Conservation (phyloP, 2,329 filamentous ascomycete species). For the Verticillium isaacii region DNA sequence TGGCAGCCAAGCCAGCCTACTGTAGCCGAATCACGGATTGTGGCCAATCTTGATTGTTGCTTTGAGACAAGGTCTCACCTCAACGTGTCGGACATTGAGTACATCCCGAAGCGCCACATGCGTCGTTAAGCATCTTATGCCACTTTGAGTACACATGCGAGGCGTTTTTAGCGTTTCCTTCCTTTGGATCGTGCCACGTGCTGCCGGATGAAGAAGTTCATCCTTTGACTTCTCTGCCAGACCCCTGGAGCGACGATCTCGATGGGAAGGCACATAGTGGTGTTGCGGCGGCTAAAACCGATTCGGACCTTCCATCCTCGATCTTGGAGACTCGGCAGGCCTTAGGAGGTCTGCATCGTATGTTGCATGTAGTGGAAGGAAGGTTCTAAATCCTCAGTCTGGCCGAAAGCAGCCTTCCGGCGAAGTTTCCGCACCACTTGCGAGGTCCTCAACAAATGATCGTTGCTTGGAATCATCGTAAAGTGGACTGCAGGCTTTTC, state of each 20-base stretch:
- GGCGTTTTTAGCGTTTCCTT: neutral
- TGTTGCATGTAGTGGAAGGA: neutral
- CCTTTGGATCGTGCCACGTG: neutral
- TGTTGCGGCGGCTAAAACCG: neutral
- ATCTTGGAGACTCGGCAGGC: neutral
- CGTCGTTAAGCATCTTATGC: neutral
- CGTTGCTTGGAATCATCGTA: neutral
- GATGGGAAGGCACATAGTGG: neutral
- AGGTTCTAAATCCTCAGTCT: neutral
- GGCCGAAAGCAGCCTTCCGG: neutral
- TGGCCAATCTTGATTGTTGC: neutral
- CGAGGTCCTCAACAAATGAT: neutral
- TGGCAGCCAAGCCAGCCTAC: neutral
- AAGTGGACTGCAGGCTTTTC: neutral
- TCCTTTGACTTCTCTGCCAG: neutral
- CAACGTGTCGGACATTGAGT: neutral
- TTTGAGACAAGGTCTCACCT: neutral
- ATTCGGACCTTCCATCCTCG: neutral
- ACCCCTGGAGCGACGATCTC: neutral
- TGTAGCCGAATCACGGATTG: neutral
- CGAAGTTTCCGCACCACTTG: neutral
- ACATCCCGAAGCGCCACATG: neutral
- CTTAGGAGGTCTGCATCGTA: neutral
- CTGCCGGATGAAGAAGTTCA: neutral
- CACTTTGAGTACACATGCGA: neutral